phyloP scores from a whole-genome alignment of 2,329 filamentous ascomycete species.

The Penicillium rolfsii region DNA sequence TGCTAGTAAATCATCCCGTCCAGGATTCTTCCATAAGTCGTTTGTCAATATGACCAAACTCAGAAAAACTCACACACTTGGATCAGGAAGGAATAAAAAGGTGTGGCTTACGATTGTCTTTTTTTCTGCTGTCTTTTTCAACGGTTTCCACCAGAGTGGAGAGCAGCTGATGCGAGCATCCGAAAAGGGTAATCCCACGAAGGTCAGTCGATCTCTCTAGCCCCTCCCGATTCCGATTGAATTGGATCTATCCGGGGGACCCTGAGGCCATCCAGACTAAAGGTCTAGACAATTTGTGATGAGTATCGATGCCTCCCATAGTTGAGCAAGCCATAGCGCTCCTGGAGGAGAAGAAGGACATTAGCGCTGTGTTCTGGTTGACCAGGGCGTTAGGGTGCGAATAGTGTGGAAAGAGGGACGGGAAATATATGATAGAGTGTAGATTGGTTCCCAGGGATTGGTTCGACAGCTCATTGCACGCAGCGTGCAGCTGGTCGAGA shows the following conservation, averaged over 20 bases:
- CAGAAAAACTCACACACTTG: not conserved
- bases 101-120: conserved; percentile 29
- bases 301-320: not conserved
- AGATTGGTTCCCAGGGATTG: conserved; percentile 25
- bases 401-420: conserved; percentile 21
- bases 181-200: conserved; percentile 23
- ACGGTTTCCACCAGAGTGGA: conserved; percentile 32
- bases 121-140: conserved; percentile 17
- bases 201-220: conserved; percentile 26
- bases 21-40: not conserved
- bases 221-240: conserved; percentile 17
- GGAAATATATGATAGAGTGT: conserved; percentile 27
- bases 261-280: not conserved
- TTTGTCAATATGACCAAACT: not conserved
- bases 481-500: conserved; percentile 24
- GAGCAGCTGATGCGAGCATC: conserved; percentile 23
- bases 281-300: not conserved
- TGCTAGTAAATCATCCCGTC: too few species aligned
- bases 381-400: conserved; percentile 19
- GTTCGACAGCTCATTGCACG: conserved; percentile 21
- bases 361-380: conserved; percentile 11
- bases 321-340: not conserved
- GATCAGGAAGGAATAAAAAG: conserved; percentile 21
- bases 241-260: conserved; percentile 15
- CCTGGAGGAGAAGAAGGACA: not conserved